Percentiles rank a stretch among this genome's conserved stretches.
Conservation (phyloP, 805 yeast species). For the Kuraishia cidri region DNA sequence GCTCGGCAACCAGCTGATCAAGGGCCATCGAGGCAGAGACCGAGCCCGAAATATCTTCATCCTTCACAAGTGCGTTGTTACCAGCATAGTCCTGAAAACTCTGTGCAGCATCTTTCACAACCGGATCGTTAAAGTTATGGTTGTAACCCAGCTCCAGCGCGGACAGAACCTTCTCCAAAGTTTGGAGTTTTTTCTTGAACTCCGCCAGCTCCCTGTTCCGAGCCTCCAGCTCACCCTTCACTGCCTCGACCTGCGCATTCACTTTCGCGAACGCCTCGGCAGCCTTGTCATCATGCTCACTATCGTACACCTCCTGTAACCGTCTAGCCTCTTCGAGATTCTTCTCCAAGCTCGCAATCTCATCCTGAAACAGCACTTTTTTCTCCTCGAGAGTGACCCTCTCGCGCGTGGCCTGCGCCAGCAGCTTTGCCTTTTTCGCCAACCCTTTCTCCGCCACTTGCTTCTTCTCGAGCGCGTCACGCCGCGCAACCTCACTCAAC, state of each 20-base stretch:
- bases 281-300: neutral
- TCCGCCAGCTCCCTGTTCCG: conserved; percentile 8
- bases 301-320: too few species aligned
- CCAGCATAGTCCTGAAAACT: conserved; percentile 39
- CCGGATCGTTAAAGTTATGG: conserved; percentile 79
- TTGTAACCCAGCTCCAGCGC: conserved; percentile 54
- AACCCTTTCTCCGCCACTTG: conserved; percentile 22
- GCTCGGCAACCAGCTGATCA: neutral
- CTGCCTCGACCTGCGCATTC: conserved; percentile 12
- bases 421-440: conserved; percentile 19
- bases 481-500: too few species aligned
- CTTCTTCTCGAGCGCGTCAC: conserved; percentile 22
- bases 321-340: too few species aligned
- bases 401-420: conserved; percentile 16
- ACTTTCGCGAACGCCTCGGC: conserved; percentile 3
- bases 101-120: conserved; percentile 67
- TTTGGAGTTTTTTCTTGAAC: conserved; percentile 11
- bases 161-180: conserved; percentile 37
- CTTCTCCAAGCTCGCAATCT: neutral
- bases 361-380: conserved; percentile 5
- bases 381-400: conserved; percentile 13
- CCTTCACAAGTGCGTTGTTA: conserved; percentile 23
- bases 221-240: conserved; percentile 8
- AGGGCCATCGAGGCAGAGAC: too few species aligned
- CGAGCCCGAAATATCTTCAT: too few species aligned